Conservation (phyloP, 345 rosid species). For the Cardamine resedifolia region DNA sequence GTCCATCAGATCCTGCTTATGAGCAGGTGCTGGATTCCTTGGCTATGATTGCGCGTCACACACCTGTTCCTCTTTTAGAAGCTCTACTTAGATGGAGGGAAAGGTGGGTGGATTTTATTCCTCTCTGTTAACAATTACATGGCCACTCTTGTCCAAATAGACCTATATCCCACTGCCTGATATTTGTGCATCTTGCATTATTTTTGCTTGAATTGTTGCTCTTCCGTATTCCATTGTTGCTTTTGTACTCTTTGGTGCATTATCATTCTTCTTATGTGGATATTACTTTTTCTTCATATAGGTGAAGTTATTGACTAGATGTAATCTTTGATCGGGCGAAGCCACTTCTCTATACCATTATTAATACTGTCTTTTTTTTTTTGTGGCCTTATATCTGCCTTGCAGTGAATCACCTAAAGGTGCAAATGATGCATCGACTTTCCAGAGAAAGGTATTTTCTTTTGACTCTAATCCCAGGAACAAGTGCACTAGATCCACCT, state of each 20-base stretch:
- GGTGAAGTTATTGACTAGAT: constrained; percentile 26
- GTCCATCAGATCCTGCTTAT: constrained; percentile 96
- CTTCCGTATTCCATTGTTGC: constrained; percentile 11
- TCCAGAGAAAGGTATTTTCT: constrained; percentile 88
- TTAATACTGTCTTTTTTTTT: constrained; percentile 18
- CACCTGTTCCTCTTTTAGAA: constrained; percentile 95
- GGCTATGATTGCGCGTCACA: constrained; percentile 98
- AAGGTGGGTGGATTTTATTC: constrained; percentile 43
- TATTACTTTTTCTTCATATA: constrained; percentile 18
- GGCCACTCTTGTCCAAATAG: constrained; percentile 17
- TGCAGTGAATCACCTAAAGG: constrained; percentile 98
- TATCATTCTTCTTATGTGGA: constrained; percentile 22
- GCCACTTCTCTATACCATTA: constrained; percentile 19
- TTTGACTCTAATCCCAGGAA: constrained; percentile 4
- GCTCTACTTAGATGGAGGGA: constrained; percentile 97
- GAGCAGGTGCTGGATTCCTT: constrained; percentile 96
- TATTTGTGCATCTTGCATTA: constrained; percentile 2
- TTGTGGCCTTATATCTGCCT: constrained; percentile 24
- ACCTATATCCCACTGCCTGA: neutral
- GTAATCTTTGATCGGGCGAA: constrained; percentile 3
- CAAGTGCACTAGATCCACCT: constrained; percentile 3
- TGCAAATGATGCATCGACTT: constrained; percentile 95
- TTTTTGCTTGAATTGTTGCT: constrained; percentile 1
- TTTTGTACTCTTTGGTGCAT: constrained; percentile 28
- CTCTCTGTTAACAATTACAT: constrained; percentile 9